Evolutionary conservation across 2,329 filamentous ascomycete species (phyloP).

Genomic region (Botrytis squamosa): DNA sequence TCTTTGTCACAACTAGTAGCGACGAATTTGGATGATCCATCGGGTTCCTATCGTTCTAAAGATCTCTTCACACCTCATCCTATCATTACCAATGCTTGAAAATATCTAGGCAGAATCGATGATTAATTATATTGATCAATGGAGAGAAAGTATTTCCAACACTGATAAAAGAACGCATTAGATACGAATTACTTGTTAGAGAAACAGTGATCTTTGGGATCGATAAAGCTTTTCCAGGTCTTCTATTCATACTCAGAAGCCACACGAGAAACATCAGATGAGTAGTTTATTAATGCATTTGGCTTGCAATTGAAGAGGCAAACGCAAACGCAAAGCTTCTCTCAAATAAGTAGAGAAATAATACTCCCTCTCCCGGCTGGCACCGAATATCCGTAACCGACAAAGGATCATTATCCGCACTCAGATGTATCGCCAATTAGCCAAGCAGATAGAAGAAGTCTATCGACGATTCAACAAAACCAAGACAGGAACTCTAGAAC

Average conservation of each 20-base stretch:
- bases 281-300: constrained; percentile 49
- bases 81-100: too few species aligned
- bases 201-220: too few species aligned
- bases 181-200: constrained; percentile 45
- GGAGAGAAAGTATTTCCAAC: too few species aligned
- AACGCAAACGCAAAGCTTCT: constrained; percentile 51
- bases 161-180: constrained; percentile 46
- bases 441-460: constrained; percentile 43
- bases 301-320: constrained; percentile 50
- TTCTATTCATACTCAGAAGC: constrained; percentile 51
- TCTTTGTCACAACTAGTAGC: too few species aligned
- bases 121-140: too few species aligned
- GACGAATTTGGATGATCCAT: too few species aligned
- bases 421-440: constrained; percentile 48
- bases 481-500: constrained; percentile 23
- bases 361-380: constrained; percentile 48
- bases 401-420: constrained; percentile 53
- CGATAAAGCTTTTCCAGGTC: constrained; percentile 50
- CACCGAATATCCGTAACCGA: constrained; percentile 47
- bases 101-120: too few species aligned
- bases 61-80: too few species aligned
- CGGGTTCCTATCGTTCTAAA: too few species aligned
- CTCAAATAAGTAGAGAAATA: constrained; percentile 51
- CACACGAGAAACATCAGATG: constrained; percentile 42
- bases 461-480: constrained; percentile 39